Percentiles rank a stretch among this genome's conserved stretches.
Evolutionary conservation across 2,329 filamentous ascomycete genomes (phyloP).

Genomic region (Trichoderma sp.): DNA sequence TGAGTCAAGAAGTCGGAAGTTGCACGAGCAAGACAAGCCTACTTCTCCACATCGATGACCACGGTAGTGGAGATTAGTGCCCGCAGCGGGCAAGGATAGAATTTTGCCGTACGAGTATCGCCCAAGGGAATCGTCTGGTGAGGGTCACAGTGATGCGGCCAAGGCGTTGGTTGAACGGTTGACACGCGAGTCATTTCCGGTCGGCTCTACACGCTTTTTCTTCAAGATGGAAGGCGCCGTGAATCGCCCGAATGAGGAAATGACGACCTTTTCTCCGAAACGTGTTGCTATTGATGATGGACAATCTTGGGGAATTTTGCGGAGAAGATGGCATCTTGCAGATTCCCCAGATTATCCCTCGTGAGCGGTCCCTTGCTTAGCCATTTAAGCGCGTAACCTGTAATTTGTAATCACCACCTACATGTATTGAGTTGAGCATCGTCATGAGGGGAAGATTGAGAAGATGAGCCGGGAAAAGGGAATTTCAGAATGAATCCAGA

Average conservation of each 20-base stretch:
- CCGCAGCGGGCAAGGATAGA: background rate
- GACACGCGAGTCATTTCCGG: constrained; percentile 1
- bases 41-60: constrained; percentile 3
- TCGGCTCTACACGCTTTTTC: constrained; percentile 25
- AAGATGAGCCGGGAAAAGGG: background rate
- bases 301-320: background rate
- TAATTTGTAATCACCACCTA: background rate
- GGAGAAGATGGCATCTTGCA: background rate
- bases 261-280: background rate
- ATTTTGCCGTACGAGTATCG: background rate
- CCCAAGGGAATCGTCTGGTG: background rate
- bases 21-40: background rate
- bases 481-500: background rate
- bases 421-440: background rate
- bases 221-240: background rate
- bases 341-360: background rate
- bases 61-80: constrained; percentile 5
- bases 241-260: background rate
- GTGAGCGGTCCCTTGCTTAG: background rate
- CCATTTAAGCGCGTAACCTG: background rate
- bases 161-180: background rate
- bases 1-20: constrained; percentile 2
- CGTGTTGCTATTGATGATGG: background rate
- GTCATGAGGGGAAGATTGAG: background rate
- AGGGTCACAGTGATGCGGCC: constrained; percentile 15